Evolutionary conservation across 352 stramenopile species (phyloP).

Genomic region (Discostella stelligera): DNA sequence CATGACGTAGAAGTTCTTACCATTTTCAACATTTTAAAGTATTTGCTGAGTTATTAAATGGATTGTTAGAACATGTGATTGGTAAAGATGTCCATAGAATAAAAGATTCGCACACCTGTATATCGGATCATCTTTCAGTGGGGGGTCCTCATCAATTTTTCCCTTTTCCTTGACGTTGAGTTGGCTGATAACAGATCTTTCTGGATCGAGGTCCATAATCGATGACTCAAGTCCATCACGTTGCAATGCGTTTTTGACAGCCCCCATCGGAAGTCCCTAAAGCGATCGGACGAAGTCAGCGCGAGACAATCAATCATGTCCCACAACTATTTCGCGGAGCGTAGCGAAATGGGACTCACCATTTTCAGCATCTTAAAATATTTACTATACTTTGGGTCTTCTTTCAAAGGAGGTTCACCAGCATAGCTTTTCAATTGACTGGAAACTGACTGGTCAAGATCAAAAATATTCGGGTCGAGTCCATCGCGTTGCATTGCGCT

Average conservation of each 20-base stretch:
- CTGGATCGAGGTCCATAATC: conserved; percentile 76
- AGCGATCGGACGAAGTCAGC: not conserved
- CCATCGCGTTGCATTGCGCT: conserved; percentile 68
- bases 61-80: conserved; percentile 1
- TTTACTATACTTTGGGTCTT: conserved; percentile 67
- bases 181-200: conserved; percentile 54
- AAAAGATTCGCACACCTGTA: conserved; percentile 42
- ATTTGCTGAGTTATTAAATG: conserved; percentile 38
- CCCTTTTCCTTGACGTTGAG: conserved; percentile 4
- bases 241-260: conserved; percentile 85
- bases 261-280: conserved; percentile 77
- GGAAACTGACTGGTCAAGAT: conserved; percentile 60
- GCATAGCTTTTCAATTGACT: conserved; percentile 6
- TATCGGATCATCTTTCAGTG: conserved; percentile 71
- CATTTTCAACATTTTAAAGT: conserved; percentile 76
- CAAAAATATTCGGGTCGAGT: conserved; percentile 59
- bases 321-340: not conserved
- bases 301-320: too few relatives aligned
- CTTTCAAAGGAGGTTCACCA: conserved; percentile 54
- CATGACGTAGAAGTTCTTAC: conserved; percentile 3
- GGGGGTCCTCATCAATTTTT: conserved; percentile 30
- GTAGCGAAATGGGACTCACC: conserved; percentile 11
- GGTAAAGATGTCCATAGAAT: conserved; percentile 72
- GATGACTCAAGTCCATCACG: conserved; percentile 80
- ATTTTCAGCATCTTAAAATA: conserved; percentile 81